Evolutionary conservation across 2,329 filamentous ascomycete species (phyloP), one percentile per base, ranked within the genome.

Genomic region (Huntiella abstrusa): DNA sequence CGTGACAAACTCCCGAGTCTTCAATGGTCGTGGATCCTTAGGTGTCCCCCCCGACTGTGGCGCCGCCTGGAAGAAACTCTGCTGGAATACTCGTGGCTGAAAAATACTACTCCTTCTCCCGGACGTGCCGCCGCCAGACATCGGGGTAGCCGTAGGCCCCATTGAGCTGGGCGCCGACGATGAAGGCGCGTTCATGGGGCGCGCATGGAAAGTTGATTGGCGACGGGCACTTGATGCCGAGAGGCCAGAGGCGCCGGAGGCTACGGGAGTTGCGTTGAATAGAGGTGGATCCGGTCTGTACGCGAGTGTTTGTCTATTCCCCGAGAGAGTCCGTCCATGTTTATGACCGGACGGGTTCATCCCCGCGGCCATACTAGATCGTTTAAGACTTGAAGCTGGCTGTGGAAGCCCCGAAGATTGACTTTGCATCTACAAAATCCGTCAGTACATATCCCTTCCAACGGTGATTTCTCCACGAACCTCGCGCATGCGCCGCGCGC

Each of bases 31-130:
- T 1, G 91, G 88, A 57, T 98, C 92, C 51, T 77, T 73, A 1
- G 86, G 84, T 2, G 88, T 80, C 49, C 83, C 84, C 1, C 86
- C 85, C 3, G 82, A 74, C 49, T 80, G 76, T 3, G 85, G 84
- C 16, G 78, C 83, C 52, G 87, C 83, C 54, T 87, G 82, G 62
- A 98, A 98, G 68, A 98, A 96, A 51, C 85, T 94, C 60, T 95
- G 87, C 55, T 91, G 83, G 43, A 68, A 73, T 10, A 76, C 73
- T n/a, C 82, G 73, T 4, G 67, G 57, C 54, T 75, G 73, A 64
- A 85, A 77, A 53, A 95, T 79, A 58, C 88, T 96, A 65, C 88
- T 96, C 53, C 91, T 61, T 56, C 83, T 66, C 50, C 77, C 69
- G 61, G 53, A 47, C 10, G 45, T 50, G 36, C 48, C 51, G 28